Evolutionary conservation across 2,329 filamentous ascomycete species (phyloP).

Genomic region (Sporothrix dimorphospora): DNA sequence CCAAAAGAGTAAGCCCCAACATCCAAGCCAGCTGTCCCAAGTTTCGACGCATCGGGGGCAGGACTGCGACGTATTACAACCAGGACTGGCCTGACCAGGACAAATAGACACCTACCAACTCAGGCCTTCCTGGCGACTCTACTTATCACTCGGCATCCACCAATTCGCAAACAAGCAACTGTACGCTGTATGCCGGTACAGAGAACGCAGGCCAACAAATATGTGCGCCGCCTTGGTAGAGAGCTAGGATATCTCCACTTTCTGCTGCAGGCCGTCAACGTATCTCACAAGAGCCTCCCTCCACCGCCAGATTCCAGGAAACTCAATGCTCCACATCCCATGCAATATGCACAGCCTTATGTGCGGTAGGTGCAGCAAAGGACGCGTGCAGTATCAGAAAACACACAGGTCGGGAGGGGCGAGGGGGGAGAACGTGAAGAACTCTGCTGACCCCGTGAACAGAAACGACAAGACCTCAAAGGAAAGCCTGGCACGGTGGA

Average conservation of each 20-base stretch:
- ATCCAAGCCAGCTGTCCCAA: neutral
- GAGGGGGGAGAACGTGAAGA: neutral
- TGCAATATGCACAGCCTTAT: constrained; percentile 24
- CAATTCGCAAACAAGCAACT: neutral
- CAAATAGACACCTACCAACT: neutral
- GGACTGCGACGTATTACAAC: neutral
- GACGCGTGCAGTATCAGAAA: neutral
- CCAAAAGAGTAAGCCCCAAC: neutral
- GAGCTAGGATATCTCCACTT: neutral
- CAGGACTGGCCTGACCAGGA: neutral
- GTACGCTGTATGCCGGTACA: neutral
- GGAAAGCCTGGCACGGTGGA: neutral
- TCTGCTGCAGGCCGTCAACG: neutral
- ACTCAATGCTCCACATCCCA: constrained; percentile 2
- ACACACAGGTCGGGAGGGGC: neutral
- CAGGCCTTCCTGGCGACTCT: neutral
- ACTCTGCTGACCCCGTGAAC: constrained; percentile 28
- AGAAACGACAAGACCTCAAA: neutral
- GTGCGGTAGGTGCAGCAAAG: neutral
- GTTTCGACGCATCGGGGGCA: neutral
- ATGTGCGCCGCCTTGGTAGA: neutral
- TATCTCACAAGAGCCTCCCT: neutral
- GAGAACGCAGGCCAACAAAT: neutral
- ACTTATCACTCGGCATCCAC: neutral
- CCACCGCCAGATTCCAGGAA: constrained; percentile 17